Conservation (phyloP, 352 stramenopile species). For the Phytophthora boehmeriae region DNA sequence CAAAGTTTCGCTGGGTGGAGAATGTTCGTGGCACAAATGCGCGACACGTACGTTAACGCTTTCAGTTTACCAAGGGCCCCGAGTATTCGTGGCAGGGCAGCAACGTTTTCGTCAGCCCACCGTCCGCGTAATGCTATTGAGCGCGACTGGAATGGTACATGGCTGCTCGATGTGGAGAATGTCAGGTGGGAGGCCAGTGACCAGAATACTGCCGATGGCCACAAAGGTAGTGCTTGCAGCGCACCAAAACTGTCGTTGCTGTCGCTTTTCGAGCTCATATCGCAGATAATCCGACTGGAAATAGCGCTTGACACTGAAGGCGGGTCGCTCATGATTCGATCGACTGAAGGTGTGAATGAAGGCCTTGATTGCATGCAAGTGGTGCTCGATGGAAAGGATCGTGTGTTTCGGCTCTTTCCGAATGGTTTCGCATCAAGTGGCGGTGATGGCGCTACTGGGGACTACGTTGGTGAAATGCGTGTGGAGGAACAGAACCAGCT, state of each 20-base stretch:
- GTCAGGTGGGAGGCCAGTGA: slow-evolving; percentile 43
- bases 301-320: slow-evolving; percentile 37
- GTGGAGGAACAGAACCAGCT: slow-evolving; percentile 46
- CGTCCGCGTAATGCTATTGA: slow-evolving; percentile 36
- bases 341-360: slow-evolving; percentile 30
- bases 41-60: slow-evolving; percentile 57
- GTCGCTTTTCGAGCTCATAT: slow-evolving; percentile 46
- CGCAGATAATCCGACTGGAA: slow-evolving; percentile 43
- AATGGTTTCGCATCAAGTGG: slow-evolving; percentile 55
- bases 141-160: slow-evolving; percentile 53
- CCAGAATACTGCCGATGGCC: background rate
- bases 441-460: slow-evolving; percentile 52
- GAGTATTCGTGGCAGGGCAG: too few species aligned
- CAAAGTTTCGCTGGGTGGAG: slow-evolving; percentile 63
- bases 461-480: slow-evolving; percentile 68
- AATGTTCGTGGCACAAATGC: slow-evolving; percentile 66
- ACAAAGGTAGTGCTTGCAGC: slow-evolving; percentile 1
- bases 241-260: slow-evolving; percentile 36
- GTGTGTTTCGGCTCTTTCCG: slow-evolving; percentile 59
- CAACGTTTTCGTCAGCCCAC: background rate
- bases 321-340: slow-evolving; percentile 44
- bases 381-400: slow-evolving; percentile 63
- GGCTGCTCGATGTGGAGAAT: slow-evolving; percentile 58
- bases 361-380: slow-evolving; percentile 44
- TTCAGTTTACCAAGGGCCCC: slow-evolving; percentile 5